A percentile compares a stretch with the other conserved stretches of the same genome.
These are phyloP conservation scores for Cylindrodendrum hubeiense DNA, from an alignment of 2,329 filamentous ascomycete genomes.

Conservation along the genomic window DNA sequence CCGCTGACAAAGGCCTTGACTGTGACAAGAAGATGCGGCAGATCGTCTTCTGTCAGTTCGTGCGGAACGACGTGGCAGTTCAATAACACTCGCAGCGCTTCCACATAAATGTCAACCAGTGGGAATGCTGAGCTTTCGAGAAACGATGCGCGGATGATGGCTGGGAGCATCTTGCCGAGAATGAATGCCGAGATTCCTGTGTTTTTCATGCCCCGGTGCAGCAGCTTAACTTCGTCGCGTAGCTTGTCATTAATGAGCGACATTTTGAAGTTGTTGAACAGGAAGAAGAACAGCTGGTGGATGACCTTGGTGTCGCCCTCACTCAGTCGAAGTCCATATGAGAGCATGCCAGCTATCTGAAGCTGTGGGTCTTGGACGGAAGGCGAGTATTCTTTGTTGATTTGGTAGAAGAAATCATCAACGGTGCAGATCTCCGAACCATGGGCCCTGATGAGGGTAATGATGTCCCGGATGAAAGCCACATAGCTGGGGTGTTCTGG, in stretches of 20 bases:
- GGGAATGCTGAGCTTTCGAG: conserved; percentile 55
- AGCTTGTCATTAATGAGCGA: conserved; percentile 63
- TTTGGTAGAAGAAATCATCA: conserved; percentile 68
- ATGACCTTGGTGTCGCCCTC: conserved; percentile 63
- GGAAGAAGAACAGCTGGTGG: conserved; percentile 67
- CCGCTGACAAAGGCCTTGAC: conserved; percentile 48
- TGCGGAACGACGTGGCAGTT: conserved; percentile 49
- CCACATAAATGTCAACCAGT: conserved; percentile 63
- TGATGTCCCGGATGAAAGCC: conserved; percentile 63
- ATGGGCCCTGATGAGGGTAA: conserved; percentile 67
- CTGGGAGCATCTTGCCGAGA: conserved; percentile 66
- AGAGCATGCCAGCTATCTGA: conserved; percentile 66
- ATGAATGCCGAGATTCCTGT: conserved; percentile 60
- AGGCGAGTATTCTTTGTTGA: conserved; percentile 68
- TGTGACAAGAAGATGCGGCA: conserved; percentile 49
- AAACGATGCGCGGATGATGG: conserved; percentile 58
- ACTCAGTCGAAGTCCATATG: conserved; percentile 66
- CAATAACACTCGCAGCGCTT: conserved; percentile 56
- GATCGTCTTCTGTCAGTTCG: conserved; percentile 51
- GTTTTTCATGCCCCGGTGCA: conserved; percentile 63
- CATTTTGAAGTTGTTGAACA: conserved; percentile 69
- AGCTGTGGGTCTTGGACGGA: conserved; percentile 67
- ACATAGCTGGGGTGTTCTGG: conserved; percentile 62
- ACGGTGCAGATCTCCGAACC: conserved; percentile 65
- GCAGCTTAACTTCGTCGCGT: conserved; percentile 58